Evolutionary conservation across 768 basidiomycete genomes (phyloP).

Genomic region (Daedaleopsis nitida): DNA sequence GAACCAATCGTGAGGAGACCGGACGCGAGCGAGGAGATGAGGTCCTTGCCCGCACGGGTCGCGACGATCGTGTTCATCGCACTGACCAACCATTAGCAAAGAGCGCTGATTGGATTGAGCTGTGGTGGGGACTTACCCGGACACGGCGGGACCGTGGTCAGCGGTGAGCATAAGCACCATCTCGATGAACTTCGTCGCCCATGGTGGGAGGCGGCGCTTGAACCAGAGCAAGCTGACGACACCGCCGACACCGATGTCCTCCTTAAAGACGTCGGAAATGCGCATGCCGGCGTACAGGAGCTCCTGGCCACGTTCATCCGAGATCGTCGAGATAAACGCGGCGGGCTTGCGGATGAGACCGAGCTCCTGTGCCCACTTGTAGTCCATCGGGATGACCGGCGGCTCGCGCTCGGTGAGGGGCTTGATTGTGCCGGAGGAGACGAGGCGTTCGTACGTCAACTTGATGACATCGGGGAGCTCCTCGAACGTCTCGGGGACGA

Average conservation of each 20-base stretch:
- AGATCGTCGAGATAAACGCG: constrained; percentile 98
- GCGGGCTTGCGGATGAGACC: constrained; percentile 98
- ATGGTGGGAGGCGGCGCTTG: constrained; percentile 89
- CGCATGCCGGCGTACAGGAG: constrained; percentile 98
- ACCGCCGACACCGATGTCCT: constrained; percentile 95
- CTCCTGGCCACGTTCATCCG: constrained; percentile 99
- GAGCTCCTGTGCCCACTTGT: constrained; percentile 99
- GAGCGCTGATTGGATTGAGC: neutral
- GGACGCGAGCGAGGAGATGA: constrained; percentile 94
- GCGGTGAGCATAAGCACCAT: constrained; percentile 99
- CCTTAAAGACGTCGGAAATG: constrained; percentile 98
- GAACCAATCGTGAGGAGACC: constrained; percentile 97
- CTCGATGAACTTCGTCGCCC: constrained; percentile 98
- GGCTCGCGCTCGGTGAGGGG: constrained; percentile 82
- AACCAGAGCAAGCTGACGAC: constrained; percentile 97
- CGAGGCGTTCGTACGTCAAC: constrained; percentile 83
- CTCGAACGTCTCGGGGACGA: constrained; percentile 98
- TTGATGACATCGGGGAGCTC: constrained; percentile 85
- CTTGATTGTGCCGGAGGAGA: constrained; percentile 64
- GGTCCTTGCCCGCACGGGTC: constrained; percentile 97
- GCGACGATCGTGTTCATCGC: constrained; percentile 99
- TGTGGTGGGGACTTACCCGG: constrained; percentile 45
- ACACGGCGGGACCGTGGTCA: constrained; percentile 98
- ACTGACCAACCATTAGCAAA: constrained; percentile 30
- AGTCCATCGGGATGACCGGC: constrained; percentile 99